phyloP scores from a whole-genome alignment of 306 rosid genomes.

The Cicer yamashitae region DNA sequence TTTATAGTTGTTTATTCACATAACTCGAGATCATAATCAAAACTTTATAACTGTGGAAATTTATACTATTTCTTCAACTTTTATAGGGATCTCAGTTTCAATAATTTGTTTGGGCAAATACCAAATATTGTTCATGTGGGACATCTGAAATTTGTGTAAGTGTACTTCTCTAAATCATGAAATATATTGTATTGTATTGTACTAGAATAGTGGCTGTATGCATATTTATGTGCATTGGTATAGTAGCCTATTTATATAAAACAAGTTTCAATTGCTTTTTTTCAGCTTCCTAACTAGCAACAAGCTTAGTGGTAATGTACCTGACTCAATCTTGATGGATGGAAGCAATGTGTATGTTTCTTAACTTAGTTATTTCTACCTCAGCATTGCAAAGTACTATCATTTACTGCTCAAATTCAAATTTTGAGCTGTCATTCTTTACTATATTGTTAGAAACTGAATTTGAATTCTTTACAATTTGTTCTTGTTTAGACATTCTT shows the following conservation, averaged over 20 bases:
- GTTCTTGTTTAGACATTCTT: constrained; percentile 26
- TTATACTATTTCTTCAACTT: constrained; percentile 38
- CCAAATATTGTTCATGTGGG: constrained; percentile 49
- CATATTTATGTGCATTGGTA: not conserved
- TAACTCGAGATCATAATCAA: constrained; percentile 3
- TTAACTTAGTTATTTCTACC: constrained; percentile 39
- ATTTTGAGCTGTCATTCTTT: constrained; percentile 7
- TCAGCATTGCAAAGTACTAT: constrained; percentile 23
- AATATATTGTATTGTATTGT: constrained; percentile 6
- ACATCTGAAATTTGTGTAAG: constrained; percentile 72
- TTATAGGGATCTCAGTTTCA: constrained; percentile 86
- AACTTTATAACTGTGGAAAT: constrained; percentile 14
- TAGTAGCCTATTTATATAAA: not conserved
- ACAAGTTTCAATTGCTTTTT: constrained; percentile 27
- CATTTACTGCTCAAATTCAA: constrained; percentile 16
- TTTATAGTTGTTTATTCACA: constrained; percentile 8
- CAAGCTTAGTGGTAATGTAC: constrained; percentile 69
- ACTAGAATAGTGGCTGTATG: not conserved
- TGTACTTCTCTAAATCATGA: constrained; percentile 22
- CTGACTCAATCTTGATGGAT: constrained; percentile 65
- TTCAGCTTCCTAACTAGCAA: constrained; percentile 79
- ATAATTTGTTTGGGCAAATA: constrained; percentile 77
- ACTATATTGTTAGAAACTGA: not conserved
- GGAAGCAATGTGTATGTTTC: constrained; percentile 80
- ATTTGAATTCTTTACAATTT: constrained; percentile 5